Conservation (phyloP, 2,329 filamentous ascomycete species). For the Aspergillus aculeatinus region DNA sequence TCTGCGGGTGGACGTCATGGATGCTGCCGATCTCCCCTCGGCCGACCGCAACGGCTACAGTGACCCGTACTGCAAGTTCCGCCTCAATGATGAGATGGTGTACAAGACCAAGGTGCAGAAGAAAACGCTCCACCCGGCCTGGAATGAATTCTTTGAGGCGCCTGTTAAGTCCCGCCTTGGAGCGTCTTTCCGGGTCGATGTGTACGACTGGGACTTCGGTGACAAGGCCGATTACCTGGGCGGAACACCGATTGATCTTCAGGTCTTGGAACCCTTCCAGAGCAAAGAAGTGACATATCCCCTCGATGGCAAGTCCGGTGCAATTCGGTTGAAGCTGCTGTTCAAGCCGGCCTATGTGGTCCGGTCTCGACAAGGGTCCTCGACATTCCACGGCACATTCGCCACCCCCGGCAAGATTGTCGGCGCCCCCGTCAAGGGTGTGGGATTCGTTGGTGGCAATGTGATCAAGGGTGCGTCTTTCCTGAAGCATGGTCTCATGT, state of each 20-base stretch:
- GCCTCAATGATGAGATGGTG: constrained; percentile 81
- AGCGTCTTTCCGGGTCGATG: constrained; percentile 76
- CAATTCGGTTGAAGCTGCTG: constrained; percentile 75
- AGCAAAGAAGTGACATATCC: constrained; percentile 70
- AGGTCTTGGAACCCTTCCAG: constrained; percentile 79
- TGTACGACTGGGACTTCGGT: constrained; percentile 96
- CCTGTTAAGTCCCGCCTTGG: constrained; percentile 78
- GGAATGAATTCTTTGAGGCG: constrained; percentile 95
- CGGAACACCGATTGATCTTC: constrained; percentile 70
- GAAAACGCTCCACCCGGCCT: constrained; percentile 90
- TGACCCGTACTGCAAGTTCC: constrained; percentile 94
- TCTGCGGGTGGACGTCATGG: constrained; percentile 87
- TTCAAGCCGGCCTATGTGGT: constrained; percentile 94
- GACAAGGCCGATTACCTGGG: constrained; percentile 93
- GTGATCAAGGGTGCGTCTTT: constrained; percentile 90
- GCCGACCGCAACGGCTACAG: constrained; percentile 96
- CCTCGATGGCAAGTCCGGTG: constrained; percentile 87
- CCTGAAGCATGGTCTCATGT: constrained; percentile 77
- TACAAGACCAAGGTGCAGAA: constrained; percentile 96
- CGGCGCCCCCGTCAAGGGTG: constrained; percentile 91
- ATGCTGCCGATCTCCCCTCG: constrained; percentile 82
- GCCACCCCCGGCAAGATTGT: constrained; percentile 84
- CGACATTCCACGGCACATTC: constrained; percentile 90
- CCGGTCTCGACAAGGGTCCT: constrained; percentile 81
- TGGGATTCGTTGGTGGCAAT: constrained; percentile 75